Evolutionary conservation across 768 basidiomycete genomes (phyloP), one percentile per base, ranked within the genome.

Genomic region (Rhodotorula graminis): DNA sequence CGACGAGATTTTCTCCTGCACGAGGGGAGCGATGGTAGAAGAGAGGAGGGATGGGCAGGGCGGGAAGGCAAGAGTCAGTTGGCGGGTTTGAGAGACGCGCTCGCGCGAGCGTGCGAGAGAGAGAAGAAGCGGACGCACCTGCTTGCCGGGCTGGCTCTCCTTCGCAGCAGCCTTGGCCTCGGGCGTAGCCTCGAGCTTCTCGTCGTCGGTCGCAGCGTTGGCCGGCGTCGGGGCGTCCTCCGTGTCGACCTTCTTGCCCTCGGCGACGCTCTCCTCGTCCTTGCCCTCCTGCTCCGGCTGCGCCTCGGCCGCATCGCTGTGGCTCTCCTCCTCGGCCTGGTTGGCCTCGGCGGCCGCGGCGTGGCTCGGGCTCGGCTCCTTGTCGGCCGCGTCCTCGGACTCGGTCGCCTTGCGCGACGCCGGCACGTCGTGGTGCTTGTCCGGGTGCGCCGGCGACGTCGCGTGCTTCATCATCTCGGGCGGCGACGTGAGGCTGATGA

Each of bases 401-500:
- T 49, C 21, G 16, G 49, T 53, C 49, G 47, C 66, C 40, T 44
- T 44, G 58, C 15, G 27, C 58, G 50, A 15, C 1, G 58, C 50
- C 21, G 58, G 58, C 12, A 67, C 42, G 25, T 40, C 50, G n/a
- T 50, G 59, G 49, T 60, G 58, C 40, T 60, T 49, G 27, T 52
- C 50, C 25, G 14, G 9, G 49, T 60, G 16, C 18, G 49, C 7
- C 0, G 59, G 40, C 42, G 49, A 52, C 14, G 65, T 66, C 27
- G 37, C 57, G 57, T 66, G 66, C 37, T 42, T 44, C 25, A 50
- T 40, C 16, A 27, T 50, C 27, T 40, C 66, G 21, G 66, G 66
- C n/a, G 66, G 66, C 27, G 66, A 60, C 27, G 66, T 67, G 27
- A 67, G 59, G 49, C 19, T 52, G 66, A 66, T 31, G 49, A 66